Evolutionary conservation across 1,284 basidiomycete genomes (phyloP), one percentile per base, ranked within the genome.

Genomic region (Singerocomus inundabilis): DNA sequence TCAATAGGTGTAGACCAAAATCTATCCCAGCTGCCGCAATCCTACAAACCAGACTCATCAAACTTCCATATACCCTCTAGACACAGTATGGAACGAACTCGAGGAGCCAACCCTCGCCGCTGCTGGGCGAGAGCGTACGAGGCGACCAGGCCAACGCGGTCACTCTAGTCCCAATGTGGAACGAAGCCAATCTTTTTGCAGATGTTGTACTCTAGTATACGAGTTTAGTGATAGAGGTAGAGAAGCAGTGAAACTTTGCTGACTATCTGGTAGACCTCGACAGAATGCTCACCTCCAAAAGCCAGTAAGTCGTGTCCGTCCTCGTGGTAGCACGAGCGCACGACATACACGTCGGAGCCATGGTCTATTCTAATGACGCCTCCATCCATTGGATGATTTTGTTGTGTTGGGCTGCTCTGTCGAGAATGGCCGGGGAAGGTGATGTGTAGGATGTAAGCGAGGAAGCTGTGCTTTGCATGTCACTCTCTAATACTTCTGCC

Each of bases 101-200:
- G 36, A 90, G 71, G 44, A 75, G 63, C 88, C 88, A 91, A 36
- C 77, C 71, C 50, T 86, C 81, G 43, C 76, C 76, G 15, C 70
- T 69, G 6, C 80, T 76, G 3, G 88, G 85, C 4, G 88, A 89
- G 10, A 81, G 71, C 12, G 84, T 74, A 28, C 74, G 72, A 34
- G 85, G 74, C 4, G 88, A 91, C 84, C 87, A 91, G 6, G 88
- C 85, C n/a, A 91, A 64, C 5, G 88, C 80, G 6, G 85, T 88
- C 37, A 86, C 75, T 44, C 80, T 76, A 6, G 77, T 72, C n/a
- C 88, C 88, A 31, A 90, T 69, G 63, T 86, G 79, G 60, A 91
- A 91, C 25, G 80, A 81, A 37, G 88, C 87, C 57, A 91, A 59
- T 30, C 70, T 68, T 49, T 70, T 71, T 58, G 68, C 77, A 13